phyloP scores from a whole-genome alignment of 2,329 filamentous ascomycete genomes.

The Hypoxylon sp. region DNA sequence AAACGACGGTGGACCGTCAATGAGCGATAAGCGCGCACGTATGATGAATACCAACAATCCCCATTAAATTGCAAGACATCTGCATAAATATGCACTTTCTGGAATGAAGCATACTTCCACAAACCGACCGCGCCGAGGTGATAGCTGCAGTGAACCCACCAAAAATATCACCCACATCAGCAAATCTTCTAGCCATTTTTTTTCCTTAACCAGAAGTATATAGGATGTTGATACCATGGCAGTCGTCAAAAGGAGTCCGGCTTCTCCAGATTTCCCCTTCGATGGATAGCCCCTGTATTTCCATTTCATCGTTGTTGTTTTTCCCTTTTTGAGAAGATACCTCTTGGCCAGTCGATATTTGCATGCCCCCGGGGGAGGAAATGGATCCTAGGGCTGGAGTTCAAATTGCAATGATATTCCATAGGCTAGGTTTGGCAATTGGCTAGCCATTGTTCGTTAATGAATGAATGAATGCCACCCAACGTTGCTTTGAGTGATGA shows the following conservation, averaged over 20 bases:
- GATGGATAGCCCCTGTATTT: neutral
- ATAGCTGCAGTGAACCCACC: neutral
- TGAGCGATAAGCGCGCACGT: conserved; percentile 43
- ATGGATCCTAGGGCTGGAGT: conserved; percentile 18
- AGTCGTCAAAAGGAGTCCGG: neutral
- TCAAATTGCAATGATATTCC: conserved; percentile 20
- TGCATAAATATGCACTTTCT: neutral
- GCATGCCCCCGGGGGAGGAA: conserved; percentile 22
- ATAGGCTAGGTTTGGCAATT: conserved; percentile 3
- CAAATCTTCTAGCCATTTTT: conserved; percentile 3
- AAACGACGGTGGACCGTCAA: conserved; percentile 54
- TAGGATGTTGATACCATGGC: conserved; percentile 6
- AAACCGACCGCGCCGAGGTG: neutral
- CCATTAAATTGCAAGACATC: neutral
- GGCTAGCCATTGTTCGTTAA: conserved; percentile 12
- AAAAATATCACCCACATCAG: neutral
- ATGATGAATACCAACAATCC: neutral
- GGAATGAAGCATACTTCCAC: neutral
- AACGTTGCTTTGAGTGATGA: neutral
- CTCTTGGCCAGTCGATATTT: conserved; percentile 27
- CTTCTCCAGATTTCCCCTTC: conserved; percentile 7
- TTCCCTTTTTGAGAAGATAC: conserved; percentile 30
- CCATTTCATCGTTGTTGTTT: neutral
- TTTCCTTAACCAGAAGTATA: neutral
- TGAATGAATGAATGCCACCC: conserved; percentile 21